Percentiles rank a stretch among this genome's conserved stretches.
Conservation (phyloP, 805 yeast genomes). For the Candida oleophila region DNA sequence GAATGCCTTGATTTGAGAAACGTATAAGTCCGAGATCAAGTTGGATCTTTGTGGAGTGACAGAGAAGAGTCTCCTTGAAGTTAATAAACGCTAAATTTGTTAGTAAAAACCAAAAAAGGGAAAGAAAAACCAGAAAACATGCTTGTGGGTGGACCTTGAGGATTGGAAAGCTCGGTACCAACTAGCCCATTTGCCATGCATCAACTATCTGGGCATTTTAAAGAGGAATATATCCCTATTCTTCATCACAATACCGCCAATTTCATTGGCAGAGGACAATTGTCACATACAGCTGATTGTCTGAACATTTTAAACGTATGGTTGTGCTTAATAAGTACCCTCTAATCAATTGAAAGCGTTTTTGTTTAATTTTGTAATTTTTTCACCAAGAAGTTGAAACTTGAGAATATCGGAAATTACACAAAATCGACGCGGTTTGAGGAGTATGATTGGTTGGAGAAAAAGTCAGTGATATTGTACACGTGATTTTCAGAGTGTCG, state of each 20-base stretch:
- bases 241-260: too few relatives aligned
- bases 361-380: neutral
- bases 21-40: constrained; percentile 79
- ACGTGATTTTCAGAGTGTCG: neutral
- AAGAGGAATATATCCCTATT: too few relatives aligned
- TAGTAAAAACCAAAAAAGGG: constrained; percentile 1
- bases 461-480: neutral
- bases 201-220: too few relatives aligned
- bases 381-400: neutral
- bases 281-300: constrained; percentile 39
- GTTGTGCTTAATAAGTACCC: neutral
- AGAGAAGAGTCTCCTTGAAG: constrained; percentile 39
- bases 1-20: constrained; percentile 83
- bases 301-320: constrained; percentile 28
- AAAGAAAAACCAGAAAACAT: too few relatives aligned
- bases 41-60: constrained; percentile 47
- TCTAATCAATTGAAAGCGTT: neutral
- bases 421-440: neutral
- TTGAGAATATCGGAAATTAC: constrained; percentile 1
- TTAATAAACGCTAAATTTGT: constrained; percentile 26
- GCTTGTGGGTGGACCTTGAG: too few relatives aligned
- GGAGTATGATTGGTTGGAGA: neutral
- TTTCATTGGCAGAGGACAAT: neutral
- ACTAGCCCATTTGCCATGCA: too few relatives aligned
- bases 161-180: too few relatives aligned